Percentiles rank a stretch among this genome's conserved stretches.
Conservation (phyloP, 805 yeast genomes). For the Wickerhamiella dianesei region DNA sequence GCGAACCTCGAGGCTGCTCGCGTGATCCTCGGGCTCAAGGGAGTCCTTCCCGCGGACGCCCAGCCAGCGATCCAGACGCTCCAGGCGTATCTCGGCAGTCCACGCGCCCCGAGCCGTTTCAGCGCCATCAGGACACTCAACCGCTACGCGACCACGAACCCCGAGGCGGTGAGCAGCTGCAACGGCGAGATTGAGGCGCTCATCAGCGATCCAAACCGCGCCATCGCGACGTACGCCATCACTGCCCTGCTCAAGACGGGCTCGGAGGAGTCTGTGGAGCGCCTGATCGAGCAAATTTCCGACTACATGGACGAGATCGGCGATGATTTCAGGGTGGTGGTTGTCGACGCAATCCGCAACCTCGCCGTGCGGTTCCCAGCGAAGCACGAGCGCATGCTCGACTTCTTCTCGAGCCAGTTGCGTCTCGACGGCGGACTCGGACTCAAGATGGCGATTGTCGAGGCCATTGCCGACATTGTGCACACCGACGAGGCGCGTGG, state of each 20-base stretch:
- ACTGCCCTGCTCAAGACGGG: slow-evolving; percentile 93
- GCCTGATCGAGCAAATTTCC: slow-evolving; percentile 74
- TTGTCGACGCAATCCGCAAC: slow-evolving; percentile 87
- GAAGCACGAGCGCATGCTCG: slow-evolving; percentile 69
- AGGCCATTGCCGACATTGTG: slow-evolving; percentile 84
- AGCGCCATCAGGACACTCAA: slow-evolving; percentile 87
- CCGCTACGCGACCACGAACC: slow-evolving; percentile 66
- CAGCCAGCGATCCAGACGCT: slow-evolving; percentile 52
- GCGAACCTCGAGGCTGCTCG: slow-evolving; percentile 89
- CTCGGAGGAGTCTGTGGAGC: slow-evolving; percentile 75
- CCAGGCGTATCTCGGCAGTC: slow-evolving; percentile 67
- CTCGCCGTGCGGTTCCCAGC: slow-evolving; percentile 86
- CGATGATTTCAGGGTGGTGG: slow-evolving; percentile 89
- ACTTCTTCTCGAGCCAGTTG: slow-evolving; percentile 68
- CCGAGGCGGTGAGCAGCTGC: slow-evolving; percentile 57
- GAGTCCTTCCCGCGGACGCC: slow-evolving; percentile 38
- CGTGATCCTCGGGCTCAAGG: slow-evolving; percentile 42
- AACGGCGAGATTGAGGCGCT: slow-evolving; percentile 75
- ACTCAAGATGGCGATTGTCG: slow-evolving; percentile 78
- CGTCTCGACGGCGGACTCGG: slow-evolving; percentile 83
- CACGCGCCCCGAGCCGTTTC: slow-evolving; percentile 79
- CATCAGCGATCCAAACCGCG: slow-evolving; percentile 77
- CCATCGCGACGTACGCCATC: slow-evolving; percentile 92
- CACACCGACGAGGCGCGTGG: slow-evolving; percentile 53
- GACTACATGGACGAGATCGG: slow-evolving; percentile 85